A percentile compares a stretch with the other conserved stretches of the same genome.
Evolutionary conservation across 176 grass and related monocot species (phyloP).

Genomic region (Eragrostis curvula): DNA sequence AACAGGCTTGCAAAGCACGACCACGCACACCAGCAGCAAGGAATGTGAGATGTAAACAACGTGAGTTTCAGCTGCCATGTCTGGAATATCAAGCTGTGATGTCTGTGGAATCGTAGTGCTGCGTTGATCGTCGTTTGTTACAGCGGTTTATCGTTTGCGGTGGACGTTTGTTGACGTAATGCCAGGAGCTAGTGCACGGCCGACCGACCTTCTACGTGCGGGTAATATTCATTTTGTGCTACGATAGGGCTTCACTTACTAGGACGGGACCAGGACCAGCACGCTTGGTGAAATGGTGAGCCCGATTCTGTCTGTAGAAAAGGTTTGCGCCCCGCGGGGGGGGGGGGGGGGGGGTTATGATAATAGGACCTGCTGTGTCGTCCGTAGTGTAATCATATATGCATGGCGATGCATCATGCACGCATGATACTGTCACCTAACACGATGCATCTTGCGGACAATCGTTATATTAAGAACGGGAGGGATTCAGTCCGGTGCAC

Average conservation of each 20-base stretch:
- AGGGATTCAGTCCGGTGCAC: neutral
- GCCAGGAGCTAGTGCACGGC: no score
- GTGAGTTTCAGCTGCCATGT: slow-evolving; percentile 10
- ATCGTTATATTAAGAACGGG: neutral
- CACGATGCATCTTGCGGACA: neutral
- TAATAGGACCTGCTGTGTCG: neutral
- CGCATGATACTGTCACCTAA: neutral
- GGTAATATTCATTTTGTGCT: neutral
- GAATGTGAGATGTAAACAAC: slow-evolving; percentile 5
- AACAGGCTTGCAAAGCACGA: slow-evolving; percentile 14
- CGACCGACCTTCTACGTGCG: neutral
- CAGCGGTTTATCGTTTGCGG: slow-evolving; percentile 20
- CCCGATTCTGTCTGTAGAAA: neutral
- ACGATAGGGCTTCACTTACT: neutral
- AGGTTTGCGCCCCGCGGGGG: neutral
- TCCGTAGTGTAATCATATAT: neutral
- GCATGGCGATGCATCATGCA: neutral
- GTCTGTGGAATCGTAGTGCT: neutral
- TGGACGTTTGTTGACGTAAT: neutral
- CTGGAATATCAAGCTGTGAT: slow-evolving; percentile 7
- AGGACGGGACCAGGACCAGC: neutral
- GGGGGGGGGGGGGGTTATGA: neutral
- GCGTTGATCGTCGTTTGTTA: neutral
- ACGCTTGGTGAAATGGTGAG: neutral
- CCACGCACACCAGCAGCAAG: slow-evolving; percentile 21